phyloP scores from a whole-genome alignment of 2,329 filamentous ascomycete species.

The Trichoderma simmonsii region DNA sequence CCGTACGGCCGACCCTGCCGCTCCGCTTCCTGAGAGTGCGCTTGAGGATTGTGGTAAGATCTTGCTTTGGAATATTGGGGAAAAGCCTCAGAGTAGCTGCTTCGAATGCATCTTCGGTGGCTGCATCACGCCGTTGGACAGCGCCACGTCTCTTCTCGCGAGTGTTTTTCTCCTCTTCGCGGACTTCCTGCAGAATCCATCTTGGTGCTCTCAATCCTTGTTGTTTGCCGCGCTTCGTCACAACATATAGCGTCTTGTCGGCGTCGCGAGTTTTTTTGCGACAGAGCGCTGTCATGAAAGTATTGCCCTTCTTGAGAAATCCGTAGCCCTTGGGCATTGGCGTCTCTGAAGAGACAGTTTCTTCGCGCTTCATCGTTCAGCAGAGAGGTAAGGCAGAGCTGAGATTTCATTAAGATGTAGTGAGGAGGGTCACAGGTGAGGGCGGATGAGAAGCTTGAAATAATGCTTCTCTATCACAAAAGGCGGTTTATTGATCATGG shows the following conservation, averaged over 20 bases:
- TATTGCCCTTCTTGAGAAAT: conserved; percentile 42
- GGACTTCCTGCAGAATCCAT: conserved; percentile 30
- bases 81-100: conserved; percentile 38
- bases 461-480: background rate
- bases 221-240: conserved; percentile 26
- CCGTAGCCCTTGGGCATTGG: conserved; percentile 39
- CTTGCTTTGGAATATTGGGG: conserved; percentile 37
- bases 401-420: background rate
- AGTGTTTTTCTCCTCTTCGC: conserved; percentile 31
- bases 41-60: conserved; percentile 35
- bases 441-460: background rate
- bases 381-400: background rate
- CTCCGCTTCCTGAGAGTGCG: conserved; percentile 45
- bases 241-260: conserved; percentile 36
- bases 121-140: conserved; percentile 35
- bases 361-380: conserved; percentile 20
- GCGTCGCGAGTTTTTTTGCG: conserved; percentile 36
- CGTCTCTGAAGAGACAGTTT: conserved; percentile 24
- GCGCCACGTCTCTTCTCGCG: conserved; percentile 31
- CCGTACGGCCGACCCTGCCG: conserved; percentile 46
- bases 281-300: conserved; percentile 42
- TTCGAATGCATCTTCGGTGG: conserved; percentile 32
- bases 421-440: background rate
- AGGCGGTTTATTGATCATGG: background rate
- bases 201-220: conserved; percentile 41